Percentiles rank a stretch among this genome's conserved stretches.
Conservation (phyloP, 1,284 basidiomycete species). For the Moniliella sp. region DNA sequence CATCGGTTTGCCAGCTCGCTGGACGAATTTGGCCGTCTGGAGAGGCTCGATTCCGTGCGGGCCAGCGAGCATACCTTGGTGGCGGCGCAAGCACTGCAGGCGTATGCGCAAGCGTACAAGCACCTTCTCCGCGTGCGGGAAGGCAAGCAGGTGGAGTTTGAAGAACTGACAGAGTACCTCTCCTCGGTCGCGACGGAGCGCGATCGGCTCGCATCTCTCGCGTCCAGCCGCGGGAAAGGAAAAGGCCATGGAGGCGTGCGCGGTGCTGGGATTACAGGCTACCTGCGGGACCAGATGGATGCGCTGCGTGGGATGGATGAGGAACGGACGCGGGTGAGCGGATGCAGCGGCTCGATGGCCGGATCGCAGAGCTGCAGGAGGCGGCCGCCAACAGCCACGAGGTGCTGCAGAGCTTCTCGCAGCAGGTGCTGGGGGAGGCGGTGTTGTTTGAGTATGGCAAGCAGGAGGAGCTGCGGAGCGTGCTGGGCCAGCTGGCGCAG, state of each 20-base stretch:
- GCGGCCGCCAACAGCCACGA: conserved; percentile 84
- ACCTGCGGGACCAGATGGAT: conserved; percentile 81
- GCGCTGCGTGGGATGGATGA: conserved; percentile 74
- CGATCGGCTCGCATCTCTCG: conserved; percentile 46
- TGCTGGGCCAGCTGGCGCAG: conserved; percentile 65
- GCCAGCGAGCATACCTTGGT: conserved; percentile 48
- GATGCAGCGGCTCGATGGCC: conserved; percentile 70
- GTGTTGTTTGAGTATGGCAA: conserved; percentile 68
- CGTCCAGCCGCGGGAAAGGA: conserved; percentile 16
- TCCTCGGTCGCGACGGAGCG: conserved; percentile 72
- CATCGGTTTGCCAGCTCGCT: conserved; percentile 87
- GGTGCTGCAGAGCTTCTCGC: conserved; percentile 79
- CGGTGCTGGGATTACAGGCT: conserved; percentile 53
- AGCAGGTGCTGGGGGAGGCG: conserved; percentile 76
- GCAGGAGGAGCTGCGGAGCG: conserved; percentile 81
- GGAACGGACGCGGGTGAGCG: conserved; percentile 69
- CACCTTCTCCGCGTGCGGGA: conserved; percentile 78
- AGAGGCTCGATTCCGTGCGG: conserved; percentile 13
- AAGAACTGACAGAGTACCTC: conserved; percentile 85
- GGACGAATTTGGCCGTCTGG: conserved; percentile 44
- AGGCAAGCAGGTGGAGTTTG: conserved; percentile 94
- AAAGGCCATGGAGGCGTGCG: conserved; percentile 35
- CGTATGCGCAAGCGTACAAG: conserved; percentile 70
- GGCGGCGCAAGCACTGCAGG: conserved; percentile 66
- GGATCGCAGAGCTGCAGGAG: conserved; percentile 85